Base-by-base conservation (phyloP, 176 grass and related monocot genomes). In the Carex myosuroides region DNA sequence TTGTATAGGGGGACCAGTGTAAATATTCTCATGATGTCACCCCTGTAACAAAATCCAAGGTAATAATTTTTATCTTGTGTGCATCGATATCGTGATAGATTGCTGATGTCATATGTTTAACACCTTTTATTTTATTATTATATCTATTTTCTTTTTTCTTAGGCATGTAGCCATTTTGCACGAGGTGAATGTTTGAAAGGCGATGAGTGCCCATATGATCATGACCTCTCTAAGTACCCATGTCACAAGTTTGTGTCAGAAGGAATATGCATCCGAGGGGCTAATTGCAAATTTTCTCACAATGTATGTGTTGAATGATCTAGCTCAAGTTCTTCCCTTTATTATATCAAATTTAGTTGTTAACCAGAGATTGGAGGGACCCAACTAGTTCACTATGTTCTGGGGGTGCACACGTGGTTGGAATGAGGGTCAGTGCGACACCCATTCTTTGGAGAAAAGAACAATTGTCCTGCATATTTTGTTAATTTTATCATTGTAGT, bases 251-350 rank as follows among this genome's bases (percentile, higher is more conserved):
- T 92, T 86, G 22, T 89, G 66, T 87, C 93, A 68, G 92, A 87
- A 84, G 90, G 93, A 82, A 89, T 41, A 79, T 99, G 96, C 41
- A 66, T 79, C 14, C 92, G 96, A 92, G 91, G 93, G 67, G 91
- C 88, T 72, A 94, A 85, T 79, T 99, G 96, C 91, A 95, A 99
- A 79, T 99, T 99, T 88, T 99, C 96, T 60, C 93, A 99, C 79
- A 88, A 87, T 85, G 96, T 95, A 90, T 1, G 66, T 78, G 59
- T 69, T 64, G 8, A 12, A 9, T 58, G 2, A 30, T 53, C 32
- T 77, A 39, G 52, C 26, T 78, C 14, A 78, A 78, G 52, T 33
- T 78, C 12, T 1, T 57, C 22, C 26, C 10, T 73, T 52, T 73
- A 52, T 26, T 13, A 71, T 44, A 42, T 71, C 39, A 71, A 71